Conservation (phyloP, 495 filamentous ascomycete genomes). For the Penicillium chermesinum region DNA sequence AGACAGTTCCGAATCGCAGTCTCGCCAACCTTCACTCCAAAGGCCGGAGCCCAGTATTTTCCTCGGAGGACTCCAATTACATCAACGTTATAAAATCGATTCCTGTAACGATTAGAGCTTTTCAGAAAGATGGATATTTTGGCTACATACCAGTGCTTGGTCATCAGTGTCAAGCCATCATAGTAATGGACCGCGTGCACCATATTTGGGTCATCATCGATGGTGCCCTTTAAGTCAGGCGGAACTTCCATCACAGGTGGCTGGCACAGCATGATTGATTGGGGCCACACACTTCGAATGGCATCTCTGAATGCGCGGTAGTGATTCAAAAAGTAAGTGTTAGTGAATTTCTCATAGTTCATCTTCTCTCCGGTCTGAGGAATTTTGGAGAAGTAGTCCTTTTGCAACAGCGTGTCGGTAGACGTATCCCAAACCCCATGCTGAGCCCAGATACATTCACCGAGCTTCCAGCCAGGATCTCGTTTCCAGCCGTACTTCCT, state of each 20-base stretch:
- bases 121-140: no score
- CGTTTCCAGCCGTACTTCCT: slow-evolving; percentile 84
- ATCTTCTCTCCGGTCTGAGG: slow-evolving; percentile 64
- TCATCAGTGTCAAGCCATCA: slow-evolving; percentile 93
- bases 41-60: slow-evolving; percentile 77
- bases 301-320: slow-evolving; percentile 71
- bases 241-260: slow-evolving; percentile 89
- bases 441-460: slow-evolving; percentile 93
- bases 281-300: slow-evolving; percentile 68
- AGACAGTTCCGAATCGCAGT: slow-evolving; percentile 94
- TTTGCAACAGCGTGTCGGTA: slow-evolving; percentile 68
- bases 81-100: slow-evolving; percentile 93
- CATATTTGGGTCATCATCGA: slow-evolving; percentile 83
- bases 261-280: slow-evolving; percentile 85
- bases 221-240: slow-evolving; percentile 78
- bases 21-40: slow-evolving; percentile 90
- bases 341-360: slow-evolving; percentile 80
- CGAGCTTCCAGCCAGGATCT: slow-evolving; percentile 83
- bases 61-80: slow-evolving; percentile 89
- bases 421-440: slow-evolving; percentile 91
- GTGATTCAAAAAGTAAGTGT: slow-evolving; percentile 81
- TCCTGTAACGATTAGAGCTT: slow-evolving; percentile 42
- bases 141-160: slow-evolving; percentile 76
- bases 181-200: slow-evolving; percentile 95
- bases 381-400: slow-evolving; percentile 82